Base-by-base conservation (phyloP, 2,329 filamentous ascomycete species). In the Stachybotrys chartarum region DNA sequence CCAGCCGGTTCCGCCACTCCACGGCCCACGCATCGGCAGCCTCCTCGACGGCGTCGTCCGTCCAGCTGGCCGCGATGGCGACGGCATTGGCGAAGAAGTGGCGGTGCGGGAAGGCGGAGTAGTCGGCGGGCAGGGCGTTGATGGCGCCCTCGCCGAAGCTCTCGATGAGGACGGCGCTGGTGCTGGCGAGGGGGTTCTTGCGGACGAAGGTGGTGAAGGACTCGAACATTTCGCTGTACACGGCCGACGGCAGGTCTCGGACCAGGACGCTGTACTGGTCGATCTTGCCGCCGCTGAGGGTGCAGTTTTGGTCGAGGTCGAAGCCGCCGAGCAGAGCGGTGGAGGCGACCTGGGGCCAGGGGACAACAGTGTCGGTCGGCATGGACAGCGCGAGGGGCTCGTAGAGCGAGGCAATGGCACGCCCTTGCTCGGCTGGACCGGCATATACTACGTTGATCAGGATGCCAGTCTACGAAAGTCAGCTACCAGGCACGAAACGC, bases 131-230 rank as follows among this genome's bases (percentile, higher is more conserved):
- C 0, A 54, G 44, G 0, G 51, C 45, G 3, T 60, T 57, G 1
- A 65, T 73, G 1, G 74, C 80, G 24, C 73, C 64, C 7, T 64
- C 66, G 1, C 79, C 73, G 65, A 83, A 84, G 3, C 77, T 77
- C 61, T 84, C 81, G 54, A 83, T 78, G 73, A 83, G 77, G 66
- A 82, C 78, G 50, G 83, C 68, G 2, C 60, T 63, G 17, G 52
- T 55, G 50, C 48, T 58, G 35, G 64, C 63, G 12, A 58, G 14
- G 1, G 54, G 47, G 0, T 55, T 50, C 1, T 57, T 61, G 16
- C 58, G 57, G 6, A 49, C 54, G 18, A 49, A 24, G 12, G 11
- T 18, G 14, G 46, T 18, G 18, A 17, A 49, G 12, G 14, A n/a
- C 14, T 14, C 3, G 11, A 49, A 17, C 46, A 49, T 14, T 3